Evolutionary conservation across 1,284 basidiomycete genomes (phyloP).

Genomic region (Malassezia cuniculi): DNA sequence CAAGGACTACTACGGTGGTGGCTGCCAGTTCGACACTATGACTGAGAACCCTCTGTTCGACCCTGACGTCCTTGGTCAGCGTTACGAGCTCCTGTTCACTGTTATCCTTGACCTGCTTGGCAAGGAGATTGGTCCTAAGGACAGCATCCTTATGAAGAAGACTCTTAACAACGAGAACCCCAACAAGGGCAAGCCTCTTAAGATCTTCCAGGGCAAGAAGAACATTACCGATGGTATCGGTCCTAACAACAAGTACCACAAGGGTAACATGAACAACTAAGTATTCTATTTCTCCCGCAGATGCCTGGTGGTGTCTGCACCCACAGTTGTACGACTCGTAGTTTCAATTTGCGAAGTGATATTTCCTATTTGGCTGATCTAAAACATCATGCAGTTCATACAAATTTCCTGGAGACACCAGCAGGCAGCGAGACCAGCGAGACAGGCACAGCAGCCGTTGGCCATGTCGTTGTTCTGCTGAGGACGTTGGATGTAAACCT

Average conservation of each 20-base stretch:
- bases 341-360: too few relatives aligned
- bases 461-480: conserved; percentile 16
- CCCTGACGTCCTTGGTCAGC: conserved; percentile 6
- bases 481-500: conserved; percentile 23
- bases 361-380: too few relatives aligned
- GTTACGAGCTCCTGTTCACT: conserved; percentile 2
- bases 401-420: conserved; percentile 23
- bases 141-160: conserved; percentile 5
- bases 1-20: conserved; percentile 12
- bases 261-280: too few relatives aligned
- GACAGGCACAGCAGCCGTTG: conserved; percentile 20
- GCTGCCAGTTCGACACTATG: conserved; percentile 14
- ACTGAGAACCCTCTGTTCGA: conserved; percentile 4
- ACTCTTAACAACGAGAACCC: conserved; percentile 11
- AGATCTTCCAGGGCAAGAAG: not conserved
- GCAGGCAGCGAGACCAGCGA: conserved; percentile 17
- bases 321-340: too few relatives aligned
- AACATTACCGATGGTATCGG: conserved; percentile 10
- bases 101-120: conserved; percentile 12
- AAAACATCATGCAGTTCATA: too few relatives aligned
- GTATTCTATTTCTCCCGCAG: too few relatives aligned
- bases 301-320: too few relatives aligned
- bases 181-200: conserved; percentile 10
- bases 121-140: conserved; percentile 15
- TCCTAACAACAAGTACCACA: conserved; percentile 12